Conservation (phyloP, 805 yeast species). For the Candida sanyiensis region DNA sequence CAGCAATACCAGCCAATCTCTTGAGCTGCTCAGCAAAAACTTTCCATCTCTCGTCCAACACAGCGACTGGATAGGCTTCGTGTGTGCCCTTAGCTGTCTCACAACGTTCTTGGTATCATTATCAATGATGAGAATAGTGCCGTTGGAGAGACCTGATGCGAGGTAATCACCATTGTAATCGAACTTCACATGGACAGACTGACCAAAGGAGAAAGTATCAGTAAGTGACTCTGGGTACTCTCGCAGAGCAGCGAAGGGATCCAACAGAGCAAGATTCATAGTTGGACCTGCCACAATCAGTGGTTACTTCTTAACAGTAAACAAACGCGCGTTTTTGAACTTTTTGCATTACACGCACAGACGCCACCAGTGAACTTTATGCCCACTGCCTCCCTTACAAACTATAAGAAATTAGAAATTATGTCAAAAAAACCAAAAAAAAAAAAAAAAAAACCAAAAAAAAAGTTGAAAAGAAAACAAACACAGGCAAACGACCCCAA, state of each 20-base stretch:
- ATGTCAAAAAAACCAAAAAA: neutral
- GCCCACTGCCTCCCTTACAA: too few relatives aligned
- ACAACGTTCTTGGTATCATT: slow-evolving; percentile 59
- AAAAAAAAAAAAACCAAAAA: neutral
- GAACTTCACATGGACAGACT: slow-evolving; percentile 61
- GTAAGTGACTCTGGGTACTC: slow-evolving; percentile 87
- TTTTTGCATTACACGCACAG: too few relatives aligned
- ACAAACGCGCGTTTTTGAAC: too few relatives aligned
- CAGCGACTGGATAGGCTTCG: slow-evolving; percentile 64
- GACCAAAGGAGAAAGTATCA: slow-evolving; percentile 60
- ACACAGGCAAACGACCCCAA: neutral
- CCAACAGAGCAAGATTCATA: slow-evolving; percentile 82
- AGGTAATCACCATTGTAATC: slow-evolving; percentile 77
- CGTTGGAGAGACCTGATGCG: slow-evolving; percentile 75
- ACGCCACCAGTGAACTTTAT: too few relatives aligned
- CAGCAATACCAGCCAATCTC: slow-evolving; percentile 76
- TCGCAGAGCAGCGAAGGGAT: slow-evolving; percentile 86
- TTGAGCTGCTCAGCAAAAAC: slow-evolving; percentile 60
- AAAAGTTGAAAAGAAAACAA: neutral
- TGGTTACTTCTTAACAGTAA: too few relatives aligned
- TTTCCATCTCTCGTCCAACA: slow-evolving; percentile 74
- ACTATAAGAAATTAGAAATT: too few relatives aligned
- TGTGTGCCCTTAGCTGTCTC: slow-evolving; percentile 56
- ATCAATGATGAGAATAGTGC: slow-evolving; percentile 69
- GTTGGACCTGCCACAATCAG: too few relatives aligned